A percentile compares a stretch with the other conserved stretches of the same genome.
Evolutionary conservation across 352 stramenopile genomes (phyloP).

Genomic region (Aphanomyces cochlioides): DNA sequence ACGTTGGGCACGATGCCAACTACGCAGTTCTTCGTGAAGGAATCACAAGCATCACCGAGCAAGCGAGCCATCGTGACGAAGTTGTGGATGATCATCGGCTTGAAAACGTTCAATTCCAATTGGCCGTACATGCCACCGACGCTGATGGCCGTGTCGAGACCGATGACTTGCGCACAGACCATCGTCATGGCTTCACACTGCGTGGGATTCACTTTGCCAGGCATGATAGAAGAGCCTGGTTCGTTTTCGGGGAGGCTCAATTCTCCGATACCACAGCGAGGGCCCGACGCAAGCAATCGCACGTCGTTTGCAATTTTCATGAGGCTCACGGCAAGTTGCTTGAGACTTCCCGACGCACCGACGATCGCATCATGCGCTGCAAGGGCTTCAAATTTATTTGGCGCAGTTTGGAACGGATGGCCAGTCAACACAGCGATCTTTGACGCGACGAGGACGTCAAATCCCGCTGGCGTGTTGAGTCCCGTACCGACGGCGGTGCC

Average conservation of each 20-base stretch:
- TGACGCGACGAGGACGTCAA: conserved; percentile 43
- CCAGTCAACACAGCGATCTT: conserved; percentile 40
- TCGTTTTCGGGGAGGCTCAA: conserved; percentile 88
- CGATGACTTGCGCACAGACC: conserved; percentile 56
- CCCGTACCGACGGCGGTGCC: conserved; percentile 61
- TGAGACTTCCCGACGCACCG: conserved; percentile 88
- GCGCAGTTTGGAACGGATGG: conserved; percentile 46
- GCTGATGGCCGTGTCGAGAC: conserved; percentile 52
- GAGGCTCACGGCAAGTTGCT: conserved; percentile 84
- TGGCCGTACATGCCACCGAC: conserved; percentile 47
- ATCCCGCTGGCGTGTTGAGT: conserved; percentile 54
- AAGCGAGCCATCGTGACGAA: conserved; percentile 47
- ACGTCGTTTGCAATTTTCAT: conserved; percentile 96
- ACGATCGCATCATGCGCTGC: conserved; percentile 92
- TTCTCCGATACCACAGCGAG: conserved; percentile 91
- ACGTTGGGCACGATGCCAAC: conserved; percentile 47
- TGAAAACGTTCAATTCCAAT: conserved; percentile 62
- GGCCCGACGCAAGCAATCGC: conserved; percentile 88
- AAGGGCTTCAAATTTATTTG: conserved; percentile 82
- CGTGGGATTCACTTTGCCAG: conserved; percentile 95
- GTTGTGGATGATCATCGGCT: conserved; percentile 52
- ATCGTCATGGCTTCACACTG: conserved; percentile 53
- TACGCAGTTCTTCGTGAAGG: conserved; percentile 48
- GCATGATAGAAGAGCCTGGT: conserved; percentile 95
- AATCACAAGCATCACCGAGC: conserved; percentile 39